Evolutionary conservation across 2,329 filamentous ascomycete genomes (phyloP).

Genomic region (Epichloe typhina): DNA sequence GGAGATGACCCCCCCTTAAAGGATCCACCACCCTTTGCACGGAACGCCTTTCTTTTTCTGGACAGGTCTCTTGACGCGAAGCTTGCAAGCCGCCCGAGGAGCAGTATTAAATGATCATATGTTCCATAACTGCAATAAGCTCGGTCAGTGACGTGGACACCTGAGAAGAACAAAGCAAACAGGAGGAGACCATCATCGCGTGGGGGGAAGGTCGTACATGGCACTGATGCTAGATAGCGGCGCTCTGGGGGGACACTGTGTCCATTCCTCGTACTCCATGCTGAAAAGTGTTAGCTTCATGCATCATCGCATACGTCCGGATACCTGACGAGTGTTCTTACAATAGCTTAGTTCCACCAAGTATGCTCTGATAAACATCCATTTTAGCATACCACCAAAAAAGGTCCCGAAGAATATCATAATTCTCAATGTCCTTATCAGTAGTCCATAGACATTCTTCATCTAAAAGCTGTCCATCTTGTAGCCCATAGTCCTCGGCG

Average conservation of each 20-base stretch:
- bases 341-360: slow-evolving; percentile 78
- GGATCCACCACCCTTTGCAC: slow-evolving; percentile 15
- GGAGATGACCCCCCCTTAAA: slow-evolving; percentile 20
- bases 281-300: slow-evolving; percentile 29
- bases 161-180: slow-evolving; percentile 9
- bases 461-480: slow-evolving; percentile 15
- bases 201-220: slow-evolving; percentile 34
- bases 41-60: slow-evolving; percentile 56
- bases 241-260: slow-evolving; percentile 80
- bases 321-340: slow-evolving; percentile 23
- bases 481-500: slow-evolving; percentile 25
- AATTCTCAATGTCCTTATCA: slow-evolving; percentile 59
- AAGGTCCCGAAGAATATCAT: slow-evolving; percentile 70
- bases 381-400: slow-evolving; percentile 94
- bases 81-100: slow-evolving; percentile 66
- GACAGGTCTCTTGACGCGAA: slow-evolving; percentile 67
- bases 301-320: background rate
- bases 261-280: slow-evolving; percentile 68
- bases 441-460: slow-evolving; percentile 19
- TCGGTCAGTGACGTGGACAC: background rate
- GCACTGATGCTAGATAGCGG: slow-evolving; percentile 65
- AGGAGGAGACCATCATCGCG: background rate
- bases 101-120: slow-evolving; percentile 73
- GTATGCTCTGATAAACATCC: slow-evolving; percentile 79
- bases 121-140: slow-evolving; percentile 57